phyloP scores from a whole-genome alignment of 345 rosid species.

The Garcia nutans region DNA sequence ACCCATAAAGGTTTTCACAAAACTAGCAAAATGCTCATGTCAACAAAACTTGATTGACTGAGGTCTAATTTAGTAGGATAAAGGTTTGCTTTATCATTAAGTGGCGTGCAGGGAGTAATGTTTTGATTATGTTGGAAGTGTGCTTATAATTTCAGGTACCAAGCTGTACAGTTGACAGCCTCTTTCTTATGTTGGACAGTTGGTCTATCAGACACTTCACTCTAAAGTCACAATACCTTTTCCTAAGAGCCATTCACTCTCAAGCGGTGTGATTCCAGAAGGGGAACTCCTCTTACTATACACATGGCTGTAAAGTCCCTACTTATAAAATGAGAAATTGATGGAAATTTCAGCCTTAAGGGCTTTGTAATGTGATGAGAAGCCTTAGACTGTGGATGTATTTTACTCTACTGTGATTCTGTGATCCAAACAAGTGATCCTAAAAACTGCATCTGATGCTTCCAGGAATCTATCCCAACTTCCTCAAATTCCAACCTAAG shows the following conservation, averaged over 20 bases:
- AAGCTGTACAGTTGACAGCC: conserved; percentile 4
- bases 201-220: background rate
- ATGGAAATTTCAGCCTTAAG: background rate
- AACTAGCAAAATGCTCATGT: background rate
- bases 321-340: background rate
- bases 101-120: too few relatives aligned
- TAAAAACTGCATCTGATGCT: background rate
- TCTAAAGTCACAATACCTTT: background rate
- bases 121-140: background rate
- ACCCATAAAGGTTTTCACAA: background rate
- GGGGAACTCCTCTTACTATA: background rate
- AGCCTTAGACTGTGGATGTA: background rate
- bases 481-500: background rate
- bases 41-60: background rate
- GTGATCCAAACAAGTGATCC: background rate
- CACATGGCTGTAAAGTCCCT: background rate
- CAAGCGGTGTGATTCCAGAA: background rate
- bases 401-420: background rate
- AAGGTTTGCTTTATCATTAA: background rate
- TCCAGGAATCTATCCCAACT: background rate
- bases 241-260: background rate
- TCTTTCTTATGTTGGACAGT: background rate
- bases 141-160: background rate
- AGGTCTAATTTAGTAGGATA: background rate
- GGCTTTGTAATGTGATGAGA: background rate